Evolutionary conservation across 1,284 basidiomycete genomes (phyloP).

Genomic region (Kalmanozyma brasiliensis): DNA sequence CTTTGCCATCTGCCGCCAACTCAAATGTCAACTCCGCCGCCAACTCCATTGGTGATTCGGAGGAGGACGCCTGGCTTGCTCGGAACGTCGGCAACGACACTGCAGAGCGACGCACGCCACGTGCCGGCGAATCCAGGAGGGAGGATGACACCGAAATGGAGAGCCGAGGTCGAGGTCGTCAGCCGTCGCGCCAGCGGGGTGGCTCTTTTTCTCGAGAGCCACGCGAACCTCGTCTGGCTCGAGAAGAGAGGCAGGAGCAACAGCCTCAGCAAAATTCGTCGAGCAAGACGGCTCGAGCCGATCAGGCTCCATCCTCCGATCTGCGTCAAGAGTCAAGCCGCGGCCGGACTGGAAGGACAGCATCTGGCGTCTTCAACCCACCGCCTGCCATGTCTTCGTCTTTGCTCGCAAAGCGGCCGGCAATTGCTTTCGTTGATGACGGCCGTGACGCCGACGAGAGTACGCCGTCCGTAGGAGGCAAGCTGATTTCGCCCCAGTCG

Average conservation of each 20-base stretch:
- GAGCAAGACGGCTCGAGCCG: background rate
- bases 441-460: conserved; percentile 41
- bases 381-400: conserved; percentile 38
- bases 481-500: conserved; percentile 37
- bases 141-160: conserved; percentile 42
- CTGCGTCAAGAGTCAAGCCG: conserved; percentile 23
- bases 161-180: conserved; percentile 33
- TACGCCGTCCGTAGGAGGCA: conserved; percentile 46
- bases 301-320: background rate
- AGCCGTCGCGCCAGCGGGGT: conserved; percentile 25
- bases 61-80: conserved; percentile 26
- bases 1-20: conserved; percentile 53
- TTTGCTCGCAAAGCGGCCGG: conserved; percentile 35
- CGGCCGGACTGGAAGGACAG: conserved; percentile 13
- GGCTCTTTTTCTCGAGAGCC: conserved; percentile 28
- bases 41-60: conserved; percentile 42
- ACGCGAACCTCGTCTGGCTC: conserved; percentile 16
- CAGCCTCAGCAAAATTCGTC: conserved; percentile 8
- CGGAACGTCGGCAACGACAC: conserved; percentile 2
- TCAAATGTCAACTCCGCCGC: conserved; percentile 44
- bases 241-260: background rate
- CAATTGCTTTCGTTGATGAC: conserved; percentile 41
- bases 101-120: conserved; percentile 7
- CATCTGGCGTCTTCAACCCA: conserved; percentile 24
- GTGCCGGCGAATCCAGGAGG: conserved; percentile 32